Evolutionary conservation across 148 eudicot species (phyloP).

Genomic region (Nepenthes mirabilis): DNA sequence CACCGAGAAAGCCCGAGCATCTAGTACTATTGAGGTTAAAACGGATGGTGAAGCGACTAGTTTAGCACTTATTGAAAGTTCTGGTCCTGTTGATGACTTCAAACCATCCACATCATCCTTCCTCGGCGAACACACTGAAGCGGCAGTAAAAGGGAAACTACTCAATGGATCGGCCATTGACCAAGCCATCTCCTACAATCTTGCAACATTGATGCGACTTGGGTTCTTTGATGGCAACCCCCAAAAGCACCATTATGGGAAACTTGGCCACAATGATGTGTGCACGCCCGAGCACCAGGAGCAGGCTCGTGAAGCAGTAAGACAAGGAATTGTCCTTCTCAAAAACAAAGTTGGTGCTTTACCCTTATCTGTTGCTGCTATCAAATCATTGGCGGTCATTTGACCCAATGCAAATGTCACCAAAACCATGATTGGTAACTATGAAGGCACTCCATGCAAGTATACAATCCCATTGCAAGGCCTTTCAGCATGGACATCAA

Average conservation of each 20-base stretch:
- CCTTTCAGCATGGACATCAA: too few species aligned
- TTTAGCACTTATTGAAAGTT: too few species aligned
- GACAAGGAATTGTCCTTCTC: constrained; percentile 73
- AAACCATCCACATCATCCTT: constrained; percentile 4
- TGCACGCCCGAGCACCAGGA: constrained; percentile 45
- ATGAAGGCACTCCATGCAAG: constrained; percentile 33
- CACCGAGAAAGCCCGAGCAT: too few species aligned
- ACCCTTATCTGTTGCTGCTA: constrained; percentile 34
- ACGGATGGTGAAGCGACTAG: too few species aligned
- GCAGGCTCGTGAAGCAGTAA: constrained; percentile 65
- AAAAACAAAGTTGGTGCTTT: constrained; percentile 38
- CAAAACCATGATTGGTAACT: constrained; percentile 65
- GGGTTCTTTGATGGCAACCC: constrained; percentile 76
- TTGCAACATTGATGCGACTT: constrained; percentile 60
- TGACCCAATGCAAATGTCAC: constrained; percentile 78
- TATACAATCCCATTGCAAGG: too few species aligned
- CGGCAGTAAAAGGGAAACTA: constrained; percentile 41
- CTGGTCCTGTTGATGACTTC: too few species aligned
- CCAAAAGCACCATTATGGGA: constrained; percentile 35
- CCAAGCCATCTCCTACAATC: constrained; percentile 46
- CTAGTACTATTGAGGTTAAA: too few species aligned
- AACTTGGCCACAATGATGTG: constrained; percentile 55
- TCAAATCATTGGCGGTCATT: constrained; percentile 65
- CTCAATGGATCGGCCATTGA: constrained; percentile 38
- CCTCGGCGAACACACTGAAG: constrained; percentile 33